These are phyloP conservation scores for Penicillium silybi DNA, from an alignment of 495 filamentous ascomycete species.

Conservation along the genomic window DNA sequence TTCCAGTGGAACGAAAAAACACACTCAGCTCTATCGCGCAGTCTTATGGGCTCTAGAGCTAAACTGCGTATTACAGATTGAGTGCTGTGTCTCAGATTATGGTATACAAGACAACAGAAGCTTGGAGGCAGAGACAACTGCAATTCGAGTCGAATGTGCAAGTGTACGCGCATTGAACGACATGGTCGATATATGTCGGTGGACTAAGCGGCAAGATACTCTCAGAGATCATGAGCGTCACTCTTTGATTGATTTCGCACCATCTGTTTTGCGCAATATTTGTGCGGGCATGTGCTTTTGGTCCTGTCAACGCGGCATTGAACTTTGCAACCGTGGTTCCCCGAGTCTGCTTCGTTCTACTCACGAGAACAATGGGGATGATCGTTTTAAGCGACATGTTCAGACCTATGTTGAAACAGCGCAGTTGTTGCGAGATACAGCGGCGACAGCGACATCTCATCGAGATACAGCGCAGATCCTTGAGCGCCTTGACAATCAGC, in stretches of 20 bases:
- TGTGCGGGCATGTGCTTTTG: slow-evolving; percentile 7
- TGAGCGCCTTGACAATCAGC: slow-evolving; percentile 5
- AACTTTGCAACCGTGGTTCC: not conserved
- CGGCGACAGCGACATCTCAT: slow-evolving; percentile 6
- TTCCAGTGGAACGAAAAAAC: not conserved
- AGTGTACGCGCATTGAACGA: slow-evolving; percentile 16
- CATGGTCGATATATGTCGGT: slow-evolving; percentile 3
- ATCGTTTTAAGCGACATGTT: too few species aligned
- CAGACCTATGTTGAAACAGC: not conserved
- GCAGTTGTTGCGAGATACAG: slow-evolving; percentile 4
- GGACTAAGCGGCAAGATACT: not conserved
- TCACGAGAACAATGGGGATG: too few species aligned
- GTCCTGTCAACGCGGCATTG: slow-evolving; percentile 3
- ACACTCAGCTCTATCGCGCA: slow-evolving; percentile 7
- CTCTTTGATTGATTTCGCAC: slow-evolving; percentile 6
- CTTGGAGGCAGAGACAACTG: not conserved
- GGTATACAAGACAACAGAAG: not conserved
- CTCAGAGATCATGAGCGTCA: not conserved
- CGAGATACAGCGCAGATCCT: not conserved
- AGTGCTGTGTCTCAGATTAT: slow-evolving; percentile 3
- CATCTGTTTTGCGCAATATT: slow-evolving; percentile 3
- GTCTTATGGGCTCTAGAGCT: slow-evolving; percentile 9
- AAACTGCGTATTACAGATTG: slow-evolving; percentile 11
- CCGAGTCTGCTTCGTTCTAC: not conserved
- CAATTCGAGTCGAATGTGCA: slow-evolving; percentile 37